Evolutionary conservation across 805 yeast genomes (phyloP).

Genomic region (Zygosaccharomyces siamensis): DNA sequence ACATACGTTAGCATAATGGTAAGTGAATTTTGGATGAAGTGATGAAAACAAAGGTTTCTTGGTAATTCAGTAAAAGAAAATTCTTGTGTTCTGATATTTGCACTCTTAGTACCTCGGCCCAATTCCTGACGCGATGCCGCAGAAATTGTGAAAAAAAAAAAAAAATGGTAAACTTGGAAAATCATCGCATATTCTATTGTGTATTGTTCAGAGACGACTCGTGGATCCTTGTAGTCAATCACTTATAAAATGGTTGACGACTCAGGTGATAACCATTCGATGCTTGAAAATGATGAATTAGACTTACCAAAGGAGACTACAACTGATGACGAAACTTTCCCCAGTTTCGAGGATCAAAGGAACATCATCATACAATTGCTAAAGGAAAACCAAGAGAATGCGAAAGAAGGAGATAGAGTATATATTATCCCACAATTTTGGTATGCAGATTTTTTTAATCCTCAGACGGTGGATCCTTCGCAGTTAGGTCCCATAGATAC

Average conservation of each 20-base stretch:
- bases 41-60: too few relatives aligned
- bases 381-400: slow-evolving; percentile 11
- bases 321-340: slow-evolving; percentile 1
- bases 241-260: slow-evolving; percentile 1
- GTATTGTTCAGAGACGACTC: background rate
- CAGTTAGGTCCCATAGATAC: slow-evolving; percentile 48
- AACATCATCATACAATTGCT: slow-evolving; percentile 15
- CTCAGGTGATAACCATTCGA: background rate
- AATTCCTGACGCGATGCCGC: slow-evolving; percentile 4
- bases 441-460: slow-evolving; percentile 39
- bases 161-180: background rate
- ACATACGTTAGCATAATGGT: background rate
- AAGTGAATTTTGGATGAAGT: background rate
- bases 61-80: too few relatives aligned
- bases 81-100: too few relatives aligned
- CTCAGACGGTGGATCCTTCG: slow-evolving; percentile 23
- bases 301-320: background rate
- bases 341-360: slow-evolving; percentile 21
- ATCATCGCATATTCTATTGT: background rate
- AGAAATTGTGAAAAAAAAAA: background rate
- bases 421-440: slow-evolving; percentile 47
- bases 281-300: background rate
- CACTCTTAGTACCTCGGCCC: too few relatives aligned
- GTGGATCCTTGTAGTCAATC: background rate
- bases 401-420: slow-evolving; percentile 45